Base-by-base conservation (phyloP, 371 early-diverging fungal genomes). In the Amoeboradix gromovi region DNA sequence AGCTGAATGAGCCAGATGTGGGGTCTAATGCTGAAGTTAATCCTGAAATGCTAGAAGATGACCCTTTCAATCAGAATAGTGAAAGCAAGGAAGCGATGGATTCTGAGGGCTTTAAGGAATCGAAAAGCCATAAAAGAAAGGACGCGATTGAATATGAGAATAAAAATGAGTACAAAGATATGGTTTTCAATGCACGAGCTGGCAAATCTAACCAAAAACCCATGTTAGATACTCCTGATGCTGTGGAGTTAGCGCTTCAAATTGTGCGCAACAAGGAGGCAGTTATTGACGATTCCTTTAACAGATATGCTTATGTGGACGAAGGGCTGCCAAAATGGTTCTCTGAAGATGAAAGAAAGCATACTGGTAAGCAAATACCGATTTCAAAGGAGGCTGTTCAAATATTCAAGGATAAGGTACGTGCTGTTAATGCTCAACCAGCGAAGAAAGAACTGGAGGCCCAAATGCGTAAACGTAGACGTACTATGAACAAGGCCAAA, bases 391-490 rank as follows among this genome's bases (percentile, higher is more conserved):
- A 96, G 78, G 92, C 95, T 1, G 87, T 92, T 66, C 78, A 85
- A 31, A 82, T 87, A 67, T 80, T 94, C 68, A 78, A 81, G 72
- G 86, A 88, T 31, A 83, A 85, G 70, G 79, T 89, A 72, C 82
- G 82, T 75, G 91, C 87, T 1, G 75, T 96, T 71, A 86, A 94
- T 77, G 92, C 92, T 16, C 88, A 93, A 32, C 94, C 95, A 28
- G 94, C 94, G 77, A 94, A 94, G 77, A 96, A 94, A 84, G 86
- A 94, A 31, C 89, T 88, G n/a, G 97, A 96, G 79, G 95, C 97
- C 68, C 94, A 92, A 81, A 91, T 89, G 32, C 83, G 97, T 70
- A 92, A 94, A 82, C 89, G 91, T 85, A 78, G 86, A 75, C 82
- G 80, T 28, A 73, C 74, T 29, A 68, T 69, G 67, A 1, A 68